Conservation (phyloP, 2,329 filamentous ascomycete species). For the Lasiodiplodia gonubiensis region DNA sequence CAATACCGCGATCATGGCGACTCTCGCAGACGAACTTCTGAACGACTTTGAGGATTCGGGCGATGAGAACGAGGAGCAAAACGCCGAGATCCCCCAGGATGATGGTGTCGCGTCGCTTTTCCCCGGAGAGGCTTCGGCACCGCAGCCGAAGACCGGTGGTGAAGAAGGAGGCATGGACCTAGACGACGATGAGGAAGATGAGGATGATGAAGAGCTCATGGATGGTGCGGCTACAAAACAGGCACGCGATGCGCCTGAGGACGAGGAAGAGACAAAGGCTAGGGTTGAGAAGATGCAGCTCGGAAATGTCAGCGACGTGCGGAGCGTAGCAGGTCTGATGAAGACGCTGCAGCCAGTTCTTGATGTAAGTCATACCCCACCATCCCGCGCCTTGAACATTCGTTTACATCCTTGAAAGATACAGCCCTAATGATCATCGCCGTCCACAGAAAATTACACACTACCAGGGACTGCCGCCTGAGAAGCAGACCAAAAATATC, state of each 20-base stretch:
- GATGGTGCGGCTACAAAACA: conserved; percentile 50
- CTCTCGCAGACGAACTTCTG: conserved; percentile 87
- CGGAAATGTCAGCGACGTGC: conserved; percentile 68
- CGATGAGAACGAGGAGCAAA: conserved; percentile 72
- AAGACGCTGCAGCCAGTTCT: conserved; percentile 80
- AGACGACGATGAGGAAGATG: conserved; percentile 66
- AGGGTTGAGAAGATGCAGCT: conserved; percentile 85
- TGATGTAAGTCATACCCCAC: conserved; percentile 63
- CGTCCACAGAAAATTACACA: conserved; percentile 76
- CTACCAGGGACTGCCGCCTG: conserved; percentile 72
- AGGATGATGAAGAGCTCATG: conserved; percentile 65
- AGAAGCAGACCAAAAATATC: conserved; percentile 68
- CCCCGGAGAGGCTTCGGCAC: conserved; percentile 34
- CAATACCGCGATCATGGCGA: conserved; percentile 66
- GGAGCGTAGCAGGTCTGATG: conserved; percentile 80
- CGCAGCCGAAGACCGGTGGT: conserved; percentile 29
- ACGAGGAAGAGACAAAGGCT: conserved; percentile 73
- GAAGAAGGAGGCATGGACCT: conserved; percentile 57
- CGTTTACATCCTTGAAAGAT: conserved; percentile 43
- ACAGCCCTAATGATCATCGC: conserved; percentile 69
- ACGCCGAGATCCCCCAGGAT: conserved; percentile 45
- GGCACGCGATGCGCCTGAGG: conserved; percentile 60
- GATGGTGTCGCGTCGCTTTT: conserved; percentile 41
- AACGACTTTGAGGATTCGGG: conserved; percentile 89
- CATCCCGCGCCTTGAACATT: conserved; percentile 8